Percentiles rank a stretch among this genome's conserved stretches.
Conservation (phyloP, 805 yeast genomes). For the Ogataea nonfermentans region DNA sequence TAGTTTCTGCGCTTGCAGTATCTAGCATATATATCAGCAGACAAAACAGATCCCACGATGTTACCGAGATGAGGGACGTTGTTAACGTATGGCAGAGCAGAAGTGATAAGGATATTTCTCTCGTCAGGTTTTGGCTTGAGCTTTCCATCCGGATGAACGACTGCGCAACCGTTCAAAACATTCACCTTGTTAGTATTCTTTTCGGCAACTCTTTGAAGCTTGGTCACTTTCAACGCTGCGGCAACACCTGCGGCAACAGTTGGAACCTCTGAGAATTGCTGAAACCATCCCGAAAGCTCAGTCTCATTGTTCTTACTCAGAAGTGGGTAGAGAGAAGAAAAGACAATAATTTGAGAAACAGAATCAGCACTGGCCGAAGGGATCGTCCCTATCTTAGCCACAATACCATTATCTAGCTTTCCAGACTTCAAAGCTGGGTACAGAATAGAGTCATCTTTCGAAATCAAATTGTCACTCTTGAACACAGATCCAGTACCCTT, state of each 20-base stretch:
- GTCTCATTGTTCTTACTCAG: slow-evolving; percentile 23
- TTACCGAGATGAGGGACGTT: slow-evolving; percentile 98
- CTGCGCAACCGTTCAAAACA: slow-evolving; percentile 20
- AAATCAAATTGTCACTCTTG: slow-evolving; percentile 27
- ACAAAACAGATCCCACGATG: slow-evolving; percentile 89
- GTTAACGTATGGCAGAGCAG: slow-evolving; percentile 97
- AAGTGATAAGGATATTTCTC: slow-evolving; percentile 84
- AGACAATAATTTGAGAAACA: slow-evolving; percentile 57
- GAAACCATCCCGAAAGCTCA: slow-evolving; percentile 38
- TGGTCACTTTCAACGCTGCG: slow-evolving; percentile 46
- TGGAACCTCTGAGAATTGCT: slow-evolving; percentile 37
- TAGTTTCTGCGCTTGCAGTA: slow-evolving; percentile 86
- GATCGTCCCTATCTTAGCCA: slow-evolving; percentile 16
- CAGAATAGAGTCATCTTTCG: slow-evolving; percentile 45
- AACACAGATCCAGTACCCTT: slow-evolving; percentile 18
- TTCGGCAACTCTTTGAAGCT: slow-evolving; percentile 40
- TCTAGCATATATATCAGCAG: slow-evolving; percentile 92
- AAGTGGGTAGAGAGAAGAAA: slow-evolving; percentile 54
- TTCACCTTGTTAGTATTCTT: slow-evolving; percentile 40
- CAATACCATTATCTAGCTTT: slow-evolving; percentile 26
- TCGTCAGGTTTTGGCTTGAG: slow-evolving; percentile 68
- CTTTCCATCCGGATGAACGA: slow-evolving; percentile 29
- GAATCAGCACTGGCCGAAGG: slow-evolving; percentile 33
- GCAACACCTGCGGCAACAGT: slow-evolving; percentile 46
- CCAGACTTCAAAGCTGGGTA: slow-evolving; percentile 40